Conservation (phyloP, 2,329 filamentous ascomycete genomes). For the Arthrobotrys musiformis region DNA sequence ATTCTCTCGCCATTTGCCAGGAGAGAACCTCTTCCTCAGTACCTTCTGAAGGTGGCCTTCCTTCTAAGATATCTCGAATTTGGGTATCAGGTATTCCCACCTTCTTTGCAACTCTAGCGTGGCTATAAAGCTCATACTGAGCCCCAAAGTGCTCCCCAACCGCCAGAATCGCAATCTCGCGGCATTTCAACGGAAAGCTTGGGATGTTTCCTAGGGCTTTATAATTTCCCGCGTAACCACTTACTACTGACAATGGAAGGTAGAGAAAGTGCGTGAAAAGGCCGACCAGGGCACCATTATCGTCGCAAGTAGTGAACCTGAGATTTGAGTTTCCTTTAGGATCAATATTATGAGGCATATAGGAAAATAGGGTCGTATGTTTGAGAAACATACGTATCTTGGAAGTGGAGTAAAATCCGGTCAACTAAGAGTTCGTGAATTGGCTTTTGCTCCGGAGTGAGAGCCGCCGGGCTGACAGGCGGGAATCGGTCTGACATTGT, state of each 20-base stretch:
- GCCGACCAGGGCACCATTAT: not conserved
- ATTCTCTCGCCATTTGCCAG: constrained; percentile 27
- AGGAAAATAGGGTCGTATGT: not conserved
- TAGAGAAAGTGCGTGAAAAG: constrained; percentile 20
- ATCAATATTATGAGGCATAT: not conserved
- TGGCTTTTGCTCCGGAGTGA: not conserved
- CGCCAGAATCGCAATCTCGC: constrained; percentile 32
- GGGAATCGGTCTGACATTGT: not conserved
- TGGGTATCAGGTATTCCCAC: constrained; percentile 23
- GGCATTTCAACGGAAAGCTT: constrained; percentile 19
- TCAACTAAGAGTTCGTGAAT: not conserved
- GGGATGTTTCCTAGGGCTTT: constrained; percentile 6
- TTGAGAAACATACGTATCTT: not conserved
- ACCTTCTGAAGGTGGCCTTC: constrained; percentile 13
- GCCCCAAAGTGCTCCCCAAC: constrained; percentile 30
- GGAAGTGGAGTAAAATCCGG: not conserved
- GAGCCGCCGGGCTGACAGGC: not conserved
- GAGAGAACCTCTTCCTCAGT: constrained; percentile 25
- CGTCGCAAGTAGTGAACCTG: not conserved
- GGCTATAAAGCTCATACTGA: constrained; percentile 30
- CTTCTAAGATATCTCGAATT: constrained; percentile 28
- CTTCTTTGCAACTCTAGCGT: constrained; percentile 16
- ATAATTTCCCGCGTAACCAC: not conserved
- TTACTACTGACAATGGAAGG: constrained; percentile 1
- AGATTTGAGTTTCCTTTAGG: not conserved